Evolutionary conservation across 306 rosid species (phyloP).

Genomic region (Cyclanthera cordifolia): DNA sequence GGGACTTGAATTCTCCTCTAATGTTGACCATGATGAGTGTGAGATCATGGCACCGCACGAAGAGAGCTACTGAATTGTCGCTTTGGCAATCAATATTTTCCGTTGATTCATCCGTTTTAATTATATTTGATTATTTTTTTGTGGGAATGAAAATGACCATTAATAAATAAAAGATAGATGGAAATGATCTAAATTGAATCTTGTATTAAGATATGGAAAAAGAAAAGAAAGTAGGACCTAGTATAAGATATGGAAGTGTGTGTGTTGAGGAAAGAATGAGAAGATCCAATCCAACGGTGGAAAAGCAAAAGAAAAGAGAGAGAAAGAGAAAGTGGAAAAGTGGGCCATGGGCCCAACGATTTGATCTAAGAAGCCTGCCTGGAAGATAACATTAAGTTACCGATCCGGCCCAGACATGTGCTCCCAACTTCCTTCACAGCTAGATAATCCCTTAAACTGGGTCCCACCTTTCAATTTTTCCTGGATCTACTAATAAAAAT

Average conservation of each 20-base stretch:
- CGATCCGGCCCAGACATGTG: constrained; percentile 8
- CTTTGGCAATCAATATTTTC: no score
- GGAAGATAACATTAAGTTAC: background rate
- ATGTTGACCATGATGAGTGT: no score
- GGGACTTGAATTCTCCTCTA: no score
- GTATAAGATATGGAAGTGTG: background rate
- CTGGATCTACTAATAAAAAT: background rate
- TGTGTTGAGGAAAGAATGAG: background rate
- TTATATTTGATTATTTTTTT: no score
- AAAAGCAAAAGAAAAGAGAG: background rate
- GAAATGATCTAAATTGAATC: background rate
- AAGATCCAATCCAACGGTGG: background rate
- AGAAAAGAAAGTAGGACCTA: background rate
- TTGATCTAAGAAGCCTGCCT: constrained; percentile 1
- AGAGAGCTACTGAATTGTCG: no score
- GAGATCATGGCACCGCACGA: no score
- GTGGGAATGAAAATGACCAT: background rate
- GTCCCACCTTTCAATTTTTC: background rate
- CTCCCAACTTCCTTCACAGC: constrained; percentile 10
- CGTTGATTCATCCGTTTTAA: no score
- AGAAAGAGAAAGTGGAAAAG: background rate
- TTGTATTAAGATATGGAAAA: background rate
- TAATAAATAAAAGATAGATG: background rate
- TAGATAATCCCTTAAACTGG: background rate
- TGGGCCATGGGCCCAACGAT: background rate